Evolutionary conservation across 2,329 filamentous ascomycete genomes (phyloP).

Genomic region (Calonectria pteridis): DNA sequence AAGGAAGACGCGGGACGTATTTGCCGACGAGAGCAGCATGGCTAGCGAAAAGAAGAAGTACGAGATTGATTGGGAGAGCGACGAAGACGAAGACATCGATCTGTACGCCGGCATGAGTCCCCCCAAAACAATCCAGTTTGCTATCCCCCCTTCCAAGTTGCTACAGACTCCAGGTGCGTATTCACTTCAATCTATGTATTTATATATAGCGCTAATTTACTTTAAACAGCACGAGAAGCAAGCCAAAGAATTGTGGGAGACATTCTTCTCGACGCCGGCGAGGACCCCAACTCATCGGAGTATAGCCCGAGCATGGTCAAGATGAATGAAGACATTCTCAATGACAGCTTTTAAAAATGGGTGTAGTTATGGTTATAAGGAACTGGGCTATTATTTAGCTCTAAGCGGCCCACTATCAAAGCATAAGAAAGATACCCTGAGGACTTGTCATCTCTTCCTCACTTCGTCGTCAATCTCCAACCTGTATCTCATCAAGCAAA

Average conservation of each 20-base stretch:
- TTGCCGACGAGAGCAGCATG: conserved; percentile 47
- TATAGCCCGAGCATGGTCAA: conserved; percentile 76
- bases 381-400: not conserved
- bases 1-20: conserved; percentile 64
- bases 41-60: conserved; percentile 54
- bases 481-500: not conserved
- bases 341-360: conserved; percentile 69
- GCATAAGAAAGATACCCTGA: conserved; percentile 15
- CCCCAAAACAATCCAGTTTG: conserved; percentile 93
- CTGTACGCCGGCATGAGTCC: conserved; percentile 83
- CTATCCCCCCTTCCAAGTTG: conserved; percentile 80
- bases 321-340: conserved; percentile 71
- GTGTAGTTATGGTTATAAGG: not conserved
- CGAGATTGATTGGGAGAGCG: conserved; percentile 80
- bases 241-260: conserved; percentile 86
- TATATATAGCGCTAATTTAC: conserved; percentile 18
- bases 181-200: not conserved
- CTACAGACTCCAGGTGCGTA: conserved; percentile 81
- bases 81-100: conserved; percentile 73
- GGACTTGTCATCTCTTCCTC: not conserved
- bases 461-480: not conserved
- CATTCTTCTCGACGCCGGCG: conserved; percentile 81
- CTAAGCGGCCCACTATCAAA: conserved; percentile 11
- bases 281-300: conserved; percentile 65
- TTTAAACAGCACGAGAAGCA: conserved; percentile 75